Conservation (phyloP, 306 rosid species). For the Inga laurina region DNA sequence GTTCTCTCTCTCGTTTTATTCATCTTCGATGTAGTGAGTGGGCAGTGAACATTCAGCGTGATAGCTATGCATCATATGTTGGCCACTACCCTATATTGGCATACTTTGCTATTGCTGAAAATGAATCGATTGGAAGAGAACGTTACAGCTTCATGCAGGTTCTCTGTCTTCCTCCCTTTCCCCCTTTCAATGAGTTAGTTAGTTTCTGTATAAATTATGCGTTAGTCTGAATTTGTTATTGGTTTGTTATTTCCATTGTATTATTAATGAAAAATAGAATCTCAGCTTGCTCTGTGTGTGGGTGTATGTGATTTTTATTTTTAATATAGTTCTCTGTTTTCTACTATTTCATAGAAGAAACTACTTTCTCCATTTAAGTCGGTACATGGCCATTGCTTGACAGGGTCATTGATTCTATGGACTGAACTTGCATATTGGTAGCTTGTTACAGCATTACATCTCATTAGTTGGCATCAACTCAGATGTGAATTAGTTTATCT, state of each 20-base stretch:
- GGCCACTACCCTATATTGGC: constrained; percentile 84
- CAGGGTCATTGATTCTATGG: background rate
- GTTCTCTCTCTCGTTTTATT: background rate
- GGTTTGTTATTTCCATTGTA: background rate
- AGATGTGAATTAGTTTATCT: background rate
- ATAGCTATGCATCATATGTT: constrained; percentile 95
- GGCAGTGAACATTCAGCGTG: constrained; percentile 98
- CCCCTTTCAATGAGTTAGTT: background rate
- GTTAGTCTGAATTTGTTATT: background rate
- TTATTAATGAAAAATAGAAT: background rate
- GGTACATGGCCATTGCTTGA: background rate
- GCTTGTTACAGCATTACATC: background rate
- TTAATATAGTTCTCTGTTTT: background rate
- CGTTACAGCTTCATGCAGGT: constrained; percentile 96
- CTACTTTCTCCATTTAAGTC: background rate
- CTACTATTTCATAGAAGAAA: background rate
- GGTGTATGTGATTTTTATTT: background rate
- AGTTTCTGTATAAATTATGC: background rate
- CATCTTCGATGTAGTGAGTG: constrained; percentile 60
- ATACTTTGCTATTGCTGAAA: constrained; percentile 84
- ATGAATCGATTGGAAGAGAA: constrained; percentile 94
- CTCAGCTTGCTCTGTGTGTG: background rate
- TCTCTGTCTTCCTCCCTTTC: background rate
- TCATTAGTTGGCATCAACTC: background rate
- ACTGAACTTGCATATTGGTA: background rate